Percentiles rank a stretch among this genome's conserved stretches.
These are phyloP conservation scores for Colletotrichum agaves DNA, from an alignment of 2,329 filamentous ascomycete species.

Conservation along the genomic window DNA sequence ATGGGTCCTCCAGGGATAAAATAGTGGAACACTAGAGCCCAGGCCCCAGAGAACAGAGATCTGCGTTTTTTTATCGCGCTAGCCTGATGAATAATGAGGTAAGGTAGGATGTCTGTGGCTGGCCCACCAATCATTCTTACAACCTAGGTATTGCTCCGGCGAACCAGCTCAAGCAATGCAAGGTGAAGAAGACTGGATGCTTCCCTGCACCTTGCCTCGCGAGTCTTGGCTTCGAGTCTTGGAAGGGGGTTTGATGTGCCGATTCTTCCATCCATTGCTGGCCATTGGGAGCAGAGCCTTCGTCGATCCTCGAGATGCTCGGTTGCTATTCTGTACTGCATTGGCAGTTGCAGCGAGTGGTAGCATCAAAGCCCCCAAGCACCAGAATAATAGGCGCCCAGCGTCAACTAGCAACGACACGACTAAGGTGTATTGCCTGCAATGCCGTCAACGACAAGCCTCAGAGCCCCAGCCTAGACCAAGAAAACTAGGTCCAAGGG, in stretches of 20 bases:
- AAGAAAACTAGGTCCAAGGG: conserved; percentile 1
- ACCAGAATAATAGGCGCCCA: conserved; percentile 8
- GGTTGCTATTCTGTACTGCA: conserved; percentile 26
- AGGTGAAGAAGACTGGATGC: conserved; percentile 30
- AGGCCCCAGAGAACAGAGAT: conserved; percentile 37
- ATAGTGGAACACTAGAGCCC: conserved; percentile 24
- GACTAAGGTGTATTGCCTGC: background rate
- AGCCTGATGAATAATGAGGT: conserved; percentile 28
- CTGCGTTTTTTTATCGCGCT: conserved; percentile 36
- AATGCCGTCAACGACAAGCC: conserved; percentile 1
- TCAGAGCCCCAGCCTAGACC: background rate
- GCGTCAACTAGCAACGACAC: conserved; percentile 3
- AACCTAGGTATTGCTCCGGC: background rate
- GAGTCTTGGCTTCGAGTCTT: conserved; percentile 31
- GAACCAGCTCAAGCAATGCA: conserved; percentile 24
- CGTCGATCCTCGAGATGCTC: conserved; percentile 35
- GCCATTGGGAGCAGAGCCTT: conserved; percentile 8
- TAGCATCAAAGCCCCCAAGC: conserved; percentile 5
- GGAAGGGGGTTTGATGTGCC: conserved; percentile 34
- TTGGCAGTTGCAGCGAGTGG: conserved; percentile 29
- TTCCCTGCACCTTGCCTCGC: conserved; percentile 32
- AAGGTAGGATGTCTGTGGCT: conserved; percentile 12
- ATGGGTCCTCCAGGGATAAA: background rate
- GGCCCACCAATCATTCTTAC: background rate
- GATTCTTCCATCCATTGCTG: conserved; percentile 35